phyloP scores from a whole-genome alignment of 2,329 filamentous ascomycete genomes.

The Rhinocladiella similis region DNA sequence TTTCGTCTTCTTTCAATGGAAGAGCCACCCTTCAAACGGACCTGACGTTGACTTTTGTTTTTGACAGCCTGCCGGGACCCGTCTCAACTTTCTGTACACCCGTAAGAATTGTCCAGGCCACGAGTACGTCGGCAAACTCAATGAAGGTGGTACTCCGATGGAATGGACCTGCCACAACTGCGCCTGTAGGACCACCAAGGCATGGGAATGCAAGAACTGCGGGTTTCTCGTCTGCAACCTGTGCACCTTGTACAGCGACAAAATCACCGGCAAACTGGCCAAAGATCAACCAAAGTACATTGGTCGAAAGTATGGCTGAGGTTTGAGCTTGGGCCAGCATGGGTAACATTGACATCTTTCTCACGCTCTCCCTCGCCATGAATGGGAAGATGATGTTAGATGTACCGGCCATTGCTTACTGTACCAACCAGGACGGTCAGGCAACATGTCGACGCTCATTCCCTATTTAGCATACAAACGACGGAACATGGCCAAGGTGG shows the following conservation, averaged over 20 bases:
- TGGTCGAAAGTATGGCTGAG: not conserved
- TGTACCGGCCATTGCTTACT: too few species aligned
- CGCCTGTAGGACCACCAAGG: not conserved
- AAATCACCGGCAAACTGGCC: constrained; percentile 2
- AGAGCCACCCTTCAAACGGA: not conserved
- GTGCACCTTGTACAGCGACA: constrained; percentile 5
- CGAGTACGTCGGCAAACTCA: not conserved
- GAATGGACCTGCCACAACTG: constrained; percentile 4
- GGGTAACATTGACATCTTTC: too few species aligned
- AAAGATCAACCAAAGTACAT: constrained; percentile 4
- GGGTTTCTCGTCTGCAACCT: constrained; percentile 6
- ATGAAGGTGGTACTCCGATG: not conserved
- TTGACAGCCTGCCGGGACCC: constrained; percentile 7
- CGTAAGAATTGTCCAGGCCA: constrained; percentile 1
- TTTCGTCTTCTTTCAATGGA: not conserved
- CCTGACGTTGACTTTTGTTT: not conserved
- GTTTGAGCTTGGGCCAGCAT: not conserved
- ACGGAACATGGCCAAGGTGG: too few species aligned
- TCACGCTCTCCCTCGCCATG: too few species aligned
- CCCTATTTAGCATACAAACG: too few species aligned
- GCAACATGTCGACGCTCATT: too few species aligned
- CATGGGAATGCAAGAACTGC: constrained; percentile 5
- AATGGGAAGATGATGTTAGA: too few species aligned
- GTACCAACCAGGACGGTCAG: too few species aligned
- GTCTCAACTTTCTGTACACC: not conserved